These are phyloP conservation scores for Bacidia rubella DNA, from an alignment of 495 filamentous ascomycete genomes.

Conservation along the genomic window DNA sequence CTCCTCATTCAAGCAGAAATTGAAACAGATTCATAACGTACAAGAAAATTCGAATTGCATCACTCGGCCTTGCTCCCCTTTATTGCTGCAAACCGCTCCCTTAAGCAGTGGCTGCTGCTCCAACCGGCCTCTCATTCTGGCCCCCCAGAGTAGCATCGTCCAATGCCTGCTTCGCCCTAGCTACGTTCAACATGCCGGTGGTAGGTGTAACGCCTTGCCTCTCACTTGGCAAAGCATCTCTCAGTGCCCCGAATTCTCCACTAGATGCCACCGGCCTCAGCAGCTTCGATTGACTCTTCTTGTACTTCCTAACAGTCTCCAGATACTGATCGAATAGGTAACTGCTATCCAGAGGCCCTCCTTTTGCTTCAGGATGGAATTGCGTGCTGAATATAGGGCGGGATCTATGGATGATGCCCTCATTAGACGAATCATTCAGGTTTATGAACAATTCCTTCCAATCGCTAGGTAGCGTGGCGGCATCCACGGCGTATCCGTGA, in stretches of 20 bases:
- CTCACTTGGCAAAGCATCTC: slow-evolving; percentile 86
- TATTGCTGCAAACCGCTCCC: not conserved
- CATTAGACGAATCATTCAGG: slow-evolving; percentile 42
- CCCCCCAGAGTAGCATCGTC: slow-evolving; percentile 30
- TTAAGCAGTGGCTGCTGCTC: slow-evolving; percentile 8
- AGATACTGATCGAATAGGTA: slow-evolving; percentile 96
- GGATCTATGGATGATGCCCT: slow-evolving; percentile 78
- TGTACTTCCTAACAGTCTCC: slow-evolving; percentile 75
- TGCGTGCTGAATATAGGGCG: slow-evolving; percentile 96
- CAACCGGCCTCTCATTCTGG: slow-evolving; percentile 9
- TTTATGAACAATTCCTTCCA: slow-evolving; percentile 98
- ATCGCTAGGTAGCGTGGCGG: slow-evolving; percentile 62
- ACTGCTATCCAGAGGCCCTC: slow-evolving; percentile 81
- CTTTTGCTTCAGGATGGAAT: slow-evolving; percentile 97
- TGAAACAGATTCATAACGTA: too few relatives aligned
- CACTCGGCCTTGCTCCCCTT: not conserved
- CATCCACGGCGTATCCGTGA: slow-evolving; percentile 94
- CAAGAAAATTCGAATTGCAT: not conserved
- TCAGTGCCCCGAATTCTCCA: slow-evolving; percentile 69
- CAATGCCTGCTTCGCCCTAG: slow-evolving; percentile 27
- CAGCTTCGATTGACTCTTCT: slow-evolving; percentile 58
- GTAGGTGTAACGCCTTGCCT: slow-evolving; percentile 77
- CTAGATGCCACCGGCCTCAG: slow-evolving; percentile 32
- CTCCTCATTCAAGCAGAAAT: too few relatives aligned
- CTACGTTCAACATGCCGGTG: slow-evolving; percentile 29